Evolutionary conservation across 768 basidiomycete species (phyloP).

Genomic region (Kwoniella sp.): DNA sequence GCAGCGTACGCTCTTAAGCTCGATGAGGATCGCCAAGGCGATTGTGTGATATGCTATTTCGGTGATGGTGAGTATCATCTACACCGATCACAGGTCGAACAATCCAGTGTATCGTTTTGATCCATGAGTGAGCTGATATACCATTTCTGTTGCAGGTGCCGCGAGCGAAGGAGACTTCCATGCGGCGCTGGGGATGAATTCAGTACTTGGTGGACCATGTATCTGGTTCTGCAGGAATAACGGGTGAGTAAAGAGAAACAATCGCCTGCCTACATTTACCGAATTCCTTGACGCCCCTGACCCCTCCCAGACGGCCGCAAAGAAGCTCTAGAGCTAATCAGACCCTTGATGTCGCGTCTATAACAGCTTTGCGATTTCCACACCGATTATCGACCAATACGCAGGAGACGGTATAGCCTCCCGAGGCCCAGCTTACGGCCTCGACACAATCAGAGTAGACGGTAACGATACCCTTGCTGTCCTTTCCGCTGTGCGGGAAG

Average conservation of each 20-base stretch:
- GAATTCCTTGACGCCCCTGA: no score
- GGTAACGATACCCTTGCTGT: slow-evolving; percentile 88
- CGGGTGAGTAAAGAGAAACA: slow-evolving; percentile 59
- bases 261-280: no score
- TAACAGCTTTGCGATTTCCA: slow-evolving; percentile 79
- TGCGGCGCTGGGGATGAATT: slow-evolving; percentile 66
- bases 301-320: no score
- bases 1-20: slow-evolving; percentile 86
- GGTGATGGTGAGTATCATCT: slow-evolving; percentile 67
- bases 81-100: not conserved
- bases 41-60: slow-evolving; percentile 84
- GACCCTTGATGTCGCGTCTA: not conserved
- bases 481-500: slow-evolving; percentile 57
- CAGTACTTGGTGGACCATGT: slow-evolving; percentile 56
- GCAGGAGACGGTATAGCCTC: slow-evolving; percentile 90
- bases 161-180: slow-evolving; percentile 96
- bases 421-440: slow-evolving; percentile 87
- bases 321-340: no score
- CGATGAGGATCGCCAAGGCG: slow-evolving; percentile 66
- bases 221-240: slow-evolving; percentile 60
- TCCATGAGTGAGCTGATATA: no score
- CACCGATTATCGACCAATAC: slow-evolving; percentile 84
- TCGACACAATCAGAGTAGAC: slow-evolving; percentile 88
- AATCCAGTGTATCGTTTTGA: not conserved
- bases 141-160: slow-evolving; percentile 56